Evolutionary conservation across 768 basidiomycete species (phyloP).

Genomic region (Epithele typhae): DNA sequence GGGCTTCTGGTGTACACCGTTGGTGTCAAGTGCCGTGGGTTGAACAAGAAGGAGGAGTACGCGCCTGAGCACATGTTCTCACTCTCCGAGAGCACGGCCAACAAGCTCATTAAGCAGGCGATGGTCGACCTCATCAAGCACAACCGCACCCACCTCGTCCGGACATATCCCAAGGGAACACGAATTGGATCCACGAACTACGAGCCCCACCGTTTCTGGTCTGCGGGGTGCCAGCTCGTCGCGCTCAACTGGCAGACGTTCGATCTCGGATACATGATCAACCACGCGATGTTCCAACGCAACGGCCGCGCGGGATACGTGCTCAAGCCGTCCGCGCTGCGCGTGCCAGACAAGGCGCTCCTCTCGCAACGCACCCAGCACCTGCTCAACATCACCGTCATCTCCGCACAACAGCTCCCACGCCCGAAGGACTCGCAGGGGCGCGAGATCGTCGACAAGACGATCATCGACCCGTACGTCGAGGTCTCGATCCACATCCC

Average conservation of each 20-base stretch:
- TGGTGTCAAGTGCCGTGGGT: conserved; percentile 89
- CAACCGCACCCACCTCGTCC: conserved; percentile 73
- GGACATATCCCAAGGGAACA: conserved; percentile 84
- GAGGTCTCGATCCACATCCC: conserved; percentile 76
- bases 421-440: conserved; percentile 59
- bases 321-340: conserved; percentile 78
- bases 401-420: conserved; percentile 91
- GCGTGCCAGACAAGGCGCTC: conserved; percentile 58
- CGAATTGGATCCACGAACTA: conserved; percentile 84
- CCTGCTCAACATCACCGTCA: conserved; percentile 60
- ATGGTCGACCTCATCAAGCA: conserved; percentile 81
- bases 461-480: conserved; percentile 68
- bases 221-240: conserved; percentile 81
- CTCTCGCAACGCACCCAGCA: conserved; percentile 52
- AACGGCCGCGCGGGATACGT: conserved; percentile 90
- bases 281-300: conserved; percentile 91
- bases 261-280: conserved; percentile 88
- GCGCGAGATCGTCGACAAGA: conserved; percentile 55
- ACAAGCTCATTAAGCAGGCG: conserved; percentile 66
- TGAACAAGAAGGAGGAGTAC: conserved; percentile 84
- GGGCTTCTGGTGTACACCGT: conserved; percentile 88
- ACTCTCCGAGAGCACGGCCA: conserved; percentile 79
- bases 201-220: conserved; percentile 87
- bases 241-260: conserved; percentile 98
- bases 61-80: conserved; percentile 89